Base-by-base conservation (phyloP, 805 yeast species). In the Ogataea salicorniae region DNA sequence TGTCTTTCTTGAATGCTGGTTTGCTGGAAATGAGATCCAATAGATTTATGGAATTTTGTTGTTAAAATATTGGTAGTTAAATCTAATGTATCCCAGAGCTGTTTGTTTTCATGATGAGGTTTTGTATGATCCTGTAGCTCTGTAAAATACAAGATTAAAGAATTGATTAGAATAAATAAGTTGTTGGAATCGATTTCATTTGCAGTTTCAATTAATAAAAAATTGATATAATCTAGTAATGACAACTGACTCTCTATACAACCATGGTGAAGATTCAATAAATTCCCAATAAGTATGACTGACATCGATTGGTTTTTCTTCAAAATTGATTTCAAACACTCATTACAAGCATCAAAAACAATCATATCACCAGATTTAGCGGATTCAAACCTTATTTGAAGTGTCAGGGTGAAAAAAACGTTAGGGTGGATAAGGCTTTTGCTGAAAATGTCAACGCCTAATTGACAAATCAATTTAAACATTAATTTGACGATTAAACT, bases 151-250 rank as follows among this genome's bases (percentile, higher is more conserved):
- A 34, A 18, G 13, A 60, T 42, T 20, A 59, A 17, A 4, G 59
- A 46, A 22, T 56, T 54, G 4, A 55, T 34, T 15, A 59, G 26
- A 7, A 63, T 16, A 26, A 51, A 49, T 11, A 62, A 34, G 18
- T 53, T 47, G 31, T 49, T 47, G 18, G 54, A 34, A 29, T 48
- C 37, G 17, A 50, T 20, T 1, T 33, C n/a, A 37, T 16, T 15
- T 18, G 37, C 18, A 4, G 39, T 40, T 37, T 61, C 64, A 23
- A 63, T 50, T 16, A 62, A 26, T 6, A 59, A 17, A 41, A 54
- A 55, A 38, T 60, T 59, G 16, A 60, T 44, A 34, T 57, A 62
- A 40, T 58, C 62, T 29, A 61, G 29, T 9, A 55, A 44, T 14
- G 53, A 39, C n/a, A 46, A 23, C 40, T 51, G 48, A 34, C 29